A percentile compares a stretch with the other conserved stretches of the same genome.
phyloP scores from a whole-genome alignment of 2,329 filamentous ascomycete species.

The Fusarium mexicanum region DNA sequence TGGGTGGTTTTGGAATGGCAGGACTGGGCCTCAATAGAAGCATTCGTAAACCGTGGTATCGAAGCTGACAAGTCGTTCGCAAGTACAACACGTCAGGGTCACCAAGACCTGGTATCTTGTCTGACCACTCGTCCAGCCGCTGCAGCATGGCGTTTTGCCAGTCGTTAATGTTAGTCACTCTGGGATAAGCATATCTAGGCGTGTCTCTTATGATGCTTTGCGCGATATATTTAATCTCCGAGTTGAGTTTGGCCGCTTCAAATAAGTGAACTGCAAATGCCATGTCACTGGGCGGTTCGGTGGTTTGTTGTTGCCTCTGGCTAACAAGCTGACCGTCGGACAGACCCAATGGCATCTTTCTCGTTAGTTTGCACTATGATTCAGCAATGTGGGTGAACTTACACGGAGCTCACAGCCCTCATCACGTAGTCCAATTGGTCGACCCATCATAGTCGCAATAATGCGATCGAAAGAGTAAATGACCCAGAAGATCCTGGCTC shows the following conservation, averaged over 20 bases:
- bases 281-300: slow-evolving; percentile 38
- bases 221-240: slow-evolving; percentile 66
- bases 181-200: slow-evolving; percentile 60
- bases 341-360: slow-evolving; percentile 45
- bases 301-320: background rate
- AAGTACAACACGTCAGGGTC: slow-evolving; percentile 38
- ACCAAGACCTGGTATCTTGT: slow-evolving; percentile 46
- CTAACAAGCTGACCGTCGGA: slow-evolving; percentile 32
- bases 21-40: slow-evolving; percentile 62
- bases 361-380: slow-evolving; percentile 6
- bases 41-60: slow-evolving; percentile 60
- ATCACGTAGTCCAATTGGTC: slow-evolving; percentile 64
- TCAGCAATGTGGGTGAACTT: background rate
- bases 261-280: slow-evolving; percentile 60
- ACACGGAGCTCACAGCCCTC: slow-evolving; percentile 64
- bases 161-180: slow-evolving; percentile 53
- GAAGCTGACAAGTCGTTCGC: slow-evolving; percentile 52
- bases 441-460: slow-evolving; percentile 65
- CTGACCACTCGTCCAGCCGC: slow-evolving; percentile 53
- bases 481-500: slow-evolving; percentile 65
- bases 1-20: slow-evolving; percentile 58
- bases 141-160: slow-evolving; percentile 58
- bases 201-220: slow-evolving; percentile 60
- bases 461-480: slow-evolving; percentile 62
- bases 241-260: slow-evolving; percentile 58